Percentiles rank a stretch among this genome's conserved stretches.
Evolutionary conservation across 371 early-diverging fungal species (phyloP).

Genomic region (Mortierella sp.): DNA sequence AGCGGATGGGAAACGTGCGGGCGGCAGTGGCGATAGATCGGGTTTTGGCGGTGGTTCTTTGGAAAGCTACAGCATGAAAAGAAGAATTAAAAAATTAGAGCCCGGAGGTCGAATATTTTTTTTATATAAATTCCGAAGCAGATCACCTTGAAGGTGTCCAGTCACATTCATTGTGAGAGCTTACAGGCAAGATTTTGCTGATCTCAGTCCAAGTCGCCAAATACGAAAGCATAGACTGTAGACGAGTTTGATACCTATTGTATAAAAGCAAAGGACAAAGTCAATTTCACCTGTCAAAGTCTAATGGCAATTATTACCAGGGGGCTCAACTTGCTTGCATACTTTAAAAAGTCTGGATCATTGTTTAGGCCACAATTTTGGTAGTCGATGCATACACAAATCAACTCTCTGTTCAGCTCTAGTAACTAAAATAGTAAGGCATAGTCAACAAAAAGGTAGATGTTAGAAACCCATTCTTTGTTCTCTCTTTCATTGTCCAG

Average conservation of each 20-base stretch:
- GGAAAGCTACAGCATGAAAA: slow-evolving; percentile 17
- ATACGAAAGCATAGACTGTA: slow-evolving; percentile 48
- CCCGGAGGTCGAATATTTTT: background rate
- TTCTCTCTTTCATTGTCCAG: background rate
- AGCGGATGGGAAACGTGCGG: slow-evolving; percentile 51
- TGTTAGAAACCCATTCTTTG: background rate
- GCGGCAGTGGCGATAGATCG: slow-evolving; percentile 50
- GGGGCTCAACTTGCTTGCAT: background rate
- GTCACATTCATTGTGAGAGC: background rate
- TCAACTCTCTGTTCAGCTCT: slow-evolving; percentile 49
- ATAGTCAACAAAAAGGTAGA: background rate
- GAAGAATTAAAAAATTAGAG: background rate
- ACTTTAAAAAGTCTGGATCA: slow-evolving; percentile 46
- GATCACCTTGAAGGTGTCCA: no score
- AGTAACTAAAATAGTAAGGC: slow-evolving; percentile 17
- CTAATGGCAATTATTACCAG: background rate
- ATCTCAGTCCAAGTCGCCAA: slow-evolving; percentile 55
- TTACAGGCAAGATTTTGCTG: slow-evolving; percentile 39
- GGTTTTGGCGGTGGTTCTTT: slow-evolving; percentile 54
- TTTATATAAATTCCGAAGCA: background rate
- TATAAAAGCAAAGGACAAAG: background rate
- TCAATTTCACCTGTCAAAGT: background rate
- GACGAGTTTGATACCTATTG: slow-evolving; percentile 47
- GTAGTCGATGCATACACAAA: slow-evolving; percentile 53
- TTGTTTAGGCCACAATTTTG: slow-evolving; percentile 23